Evolutionary conservation across 345 rosid species (phyloP), one percentile per base, ranked within the genome.

Genomic region (Euphorbia pulcherrima): DNA sequence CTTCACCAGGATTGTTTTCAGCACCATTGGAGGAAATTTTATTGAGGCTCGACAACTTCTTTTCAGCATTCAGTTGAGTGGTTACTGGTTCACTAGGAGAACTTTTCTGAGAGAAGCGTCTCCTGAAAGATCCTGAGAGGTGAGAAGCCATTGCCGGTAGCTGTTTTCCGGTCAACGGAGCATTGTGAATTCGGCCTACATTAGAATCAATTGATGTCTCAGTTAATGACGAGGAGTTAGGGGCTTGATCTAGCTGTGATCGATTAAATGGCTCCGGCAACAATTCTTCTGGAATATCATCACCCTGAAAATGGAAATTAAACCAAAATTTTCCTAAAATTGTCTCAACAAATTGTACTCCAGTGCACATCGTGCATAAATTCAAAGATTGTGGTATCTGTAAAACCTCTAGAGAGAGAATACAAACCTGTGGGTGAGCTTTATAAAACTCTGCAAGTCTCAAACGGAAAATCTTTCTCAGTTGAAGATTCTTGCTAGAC

Each of bases 341-440:
- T 44, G 50, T 44, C 16, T 18, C 13, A 11, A 44, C n/a, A n/a
- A 44, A 44, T 14, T 44, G 16, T 14, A 44, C 11, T 44, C 2
- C 13, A 30, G n/a, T 58, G 10, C 23, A 23, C 26, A 60, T n/a
- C 64, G n/a, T 35, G 28, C 8, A 37, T 10, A 37, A 35, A 35
- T n/a, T 37, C 17, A 20, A 23, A 10, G 17, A 35, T n/a, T n/a
- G n/a, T n/a, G n/a, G n/a, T n/a, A n/a, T n/a, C n/a, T n/a, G n/a
- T n/a, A n/a, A n/a, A n/a, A n/a, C n/a, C n/a, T n/a, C n/a, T n/a
- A n/a, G n/a, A n/a, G n/a, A n/a, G n/a, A 5, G 10, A 53, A n/a
- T n/a, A n/a, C n/a, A 21, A 53, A 92, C 99, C 97, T 84, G 77
- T 13, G 96, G 94, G 33, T 88, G 96, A 69, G 79, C 73, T 68